These are phyloP conservation scores for Dioszegia crocea DNA, from an alignment of 768 basidiomycete species.

Conservation along the genomic window DNA sequence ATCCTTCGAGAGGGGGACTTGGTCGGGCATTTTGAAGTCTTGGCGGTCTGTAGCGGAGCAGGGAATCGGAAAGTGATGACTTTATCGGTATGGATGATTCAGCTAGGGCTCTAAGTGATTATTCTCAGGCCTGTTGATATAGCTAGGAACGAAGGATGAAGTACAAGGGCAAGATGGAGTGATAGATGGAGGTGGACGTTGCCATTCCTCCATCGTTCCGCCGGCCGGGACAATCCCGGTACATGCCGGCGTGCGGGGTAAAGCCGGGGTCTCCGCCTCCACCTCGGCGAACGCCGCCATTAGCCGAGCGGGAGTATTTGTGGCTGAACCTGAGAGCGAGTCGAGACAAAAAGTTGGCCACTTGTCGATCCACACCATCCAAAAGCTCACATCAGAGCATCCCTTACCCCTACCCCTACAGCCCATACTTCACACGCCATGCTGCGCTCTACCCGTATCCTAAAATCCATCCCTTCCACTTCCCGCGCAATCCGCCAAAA, in stretches of 20 bases:
- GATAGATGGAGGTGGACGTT: too few relatives aligned
- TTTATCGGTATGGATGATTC: too few relatives aligned
- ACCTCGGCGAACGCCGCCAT: too few relatives aligned
- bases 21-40: background rate
- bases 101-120: too few relatives aligned
- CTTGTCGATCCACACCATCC: background rate
- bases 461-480: constrained; percentile 23
- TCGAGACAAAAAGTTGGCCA: background rate
- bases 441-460: constrained; percentile 31
- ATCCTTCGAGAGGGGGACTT: constrained; percentile 7
- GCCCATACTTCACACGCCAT: constrained; percentile 13
- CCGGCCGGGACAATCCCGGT: too few relatives aligned
- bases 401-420: background rate
- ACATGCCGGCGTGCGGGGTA: too few relatives aligned
- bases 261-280: background rate
- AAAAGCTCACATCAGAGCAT: constrained; percentile 27
- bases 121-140: too few relatives aligned
- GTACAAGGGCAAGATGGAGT: too few relatives aligned
- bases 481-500: constrained; percentile 14
- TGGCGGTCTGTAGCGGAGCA: background rate
- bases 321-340: too few relatives aligned
- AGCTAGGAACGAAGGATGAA: too few relatives aligned
- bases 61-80: background rate
- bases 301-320: too few relatives aligned
- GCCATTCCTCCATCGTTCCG: too few relatives aligned